Percentiles rank a stretch among this genome's conserved stretches.
Conservation (phyloP, 2,329 filamentous ascomycete genomes). For the Alternaria sp. region DNA sequence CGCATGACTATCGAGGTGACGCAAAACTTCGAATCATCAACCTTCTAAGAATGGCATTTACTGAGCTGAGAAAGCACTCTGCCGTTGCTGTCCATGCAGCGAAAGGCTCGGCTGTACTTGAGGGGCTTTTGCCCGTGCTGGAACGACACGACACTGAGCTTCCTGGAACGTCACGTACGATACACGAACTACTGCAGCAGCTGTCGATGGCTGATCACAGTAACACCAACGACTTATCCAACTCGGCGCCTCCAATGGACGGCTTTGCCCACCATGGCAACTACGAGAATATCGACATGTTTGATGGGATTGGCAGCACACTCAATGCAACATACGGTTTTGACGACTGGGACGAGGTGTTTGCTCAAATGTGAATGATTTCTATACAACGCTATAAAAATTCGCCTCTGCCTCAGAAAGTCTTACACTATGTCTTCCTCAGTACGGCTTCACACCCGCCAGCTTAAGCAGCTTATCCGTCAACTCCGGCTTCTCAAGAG, state of each 20-base stretch:
- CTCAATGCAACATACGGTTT: neutral
- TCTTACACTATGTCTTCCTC: neutral
- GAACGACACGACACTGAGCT: constrained; percentile 5
- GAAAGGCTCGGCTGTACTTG: constrained; percentile 11
- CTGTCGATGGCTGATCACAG: constrained; percentile 2
- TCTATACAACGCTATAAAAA: neutral
- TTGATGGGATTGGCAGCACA: neutral
- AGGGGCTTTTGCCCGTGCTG: constrained; percentile 4
- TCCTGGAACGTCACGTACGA: constrained; percentile 1
- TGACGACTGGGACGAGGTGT: constrained; percentile 7
- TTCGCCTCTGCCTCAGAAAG: neutral
- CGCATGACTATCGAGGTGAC: constrained; percentile 9
- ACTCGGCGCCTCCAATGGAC: neutral
- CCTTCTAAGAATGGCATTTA: constrained; percentile 5
- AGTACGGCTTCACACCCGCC: constrained; percentile 19
- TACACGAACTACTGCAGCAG: constrained; percentile 14
- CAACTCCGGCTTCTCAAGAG: constrained; percentile 23
- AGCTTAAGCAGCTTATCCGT: constrained; percentile 24
- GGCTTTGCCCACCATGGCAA: neutral
- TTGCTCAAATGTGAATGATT: constrained; percentile 4
- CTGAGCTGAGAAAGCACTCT: constrained; percentile 12
- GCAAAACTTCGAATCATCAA: constrained; percentile 1
- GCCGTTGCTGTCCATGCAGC: constrained; percentile 13
- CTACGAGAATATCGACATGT: neutral
- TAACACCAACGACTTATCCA: neutral